These are phyloP conservation scores for Lasiosphaeriaceae sp. DNA, from an alignment of 495 filamentous ascomycete genomes.

Conservation along the genomic window DNA sequence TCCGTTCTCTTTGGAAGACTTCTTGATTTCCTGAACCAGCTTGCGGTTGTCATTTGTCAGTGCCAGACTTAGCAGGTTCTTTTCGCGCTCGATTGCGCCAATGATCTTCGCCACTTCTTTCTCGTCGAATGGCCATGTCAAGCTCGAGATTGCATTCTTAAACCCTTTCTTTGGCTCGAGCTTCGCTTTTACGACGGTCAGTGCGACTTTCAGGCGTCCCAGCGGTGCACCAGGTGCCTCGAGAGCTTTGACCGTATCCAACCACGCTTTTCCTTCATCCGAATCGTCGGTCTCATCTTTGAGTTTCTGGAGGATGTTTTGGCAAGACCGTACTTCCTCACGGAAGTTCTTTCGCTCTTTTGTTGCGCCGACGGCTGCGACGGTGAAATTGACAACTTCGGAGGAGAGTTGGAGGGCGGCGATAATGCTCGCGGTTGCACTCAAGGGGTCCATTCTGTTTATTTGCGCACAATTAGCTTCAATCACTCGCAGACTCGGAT, in stretches of 20 bases:
- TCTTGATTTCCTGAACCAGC: conserved; percentile 1
- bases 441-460: background rate
- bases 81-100: conserved; percentile 9
- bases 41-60: background rate
- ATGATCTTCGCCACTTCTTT: conserved; percentile 7
- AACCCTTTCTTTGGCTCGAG: background rate
- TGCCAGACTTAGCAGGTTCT: conserved; percentile 6
- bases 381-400: conserved; percentile 8
- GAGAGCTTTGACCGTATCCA: background rate
- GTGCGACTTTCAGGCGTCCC: background rate
- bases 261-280: background rate
- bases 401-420: background rate
- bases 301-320: conserved; percentile 6
- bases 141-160: background rate
- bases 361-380: conserved; percentile 1
- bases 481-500: too few species aligned
- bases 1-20: background rate
- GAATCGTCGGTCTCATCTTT: conserved; percentile 12
- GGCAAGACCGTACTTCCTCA: conserved; percentile 3
- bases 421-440: background rate
- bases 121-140: conserved; percentile 15
- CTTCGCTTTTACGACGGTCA: conserved; percentile 1
- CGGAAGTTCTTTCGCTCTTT: conserved; percentile 11
- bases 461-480: too few species aligned
- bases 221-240: background rate